Evolutionary conservation across 2,329 filamentous ascomycete genomes (phyloP).

Genomic region (Colletotrichum noveboracense): DNA sequence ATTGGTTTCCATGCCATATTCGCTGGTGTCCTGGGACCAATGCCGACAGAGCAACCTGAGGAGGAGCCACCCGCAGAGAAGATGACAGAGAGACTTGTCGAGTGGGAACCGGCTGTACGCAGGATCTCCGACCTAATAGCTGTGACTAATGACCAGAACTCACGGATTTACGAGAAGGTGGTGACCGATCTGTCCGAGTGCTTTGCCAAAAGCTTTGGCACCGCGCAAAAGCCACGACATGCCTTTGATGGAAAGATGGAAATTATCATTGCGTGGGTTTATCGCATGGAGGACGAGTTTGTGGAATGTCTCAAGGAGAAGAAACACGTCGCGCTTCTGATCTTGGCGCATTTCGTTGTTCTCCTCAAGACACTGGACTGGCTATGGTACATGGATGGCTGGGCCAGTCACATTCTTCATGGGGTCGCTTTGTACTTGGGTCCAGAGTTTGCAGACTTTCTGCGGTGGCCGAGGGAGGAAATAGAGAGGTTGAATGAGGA

Average conservation of each 20-base stretch:
- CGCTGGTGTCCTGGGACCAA: constrained; percentile 8
- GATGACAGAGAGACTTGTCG: not conserved
- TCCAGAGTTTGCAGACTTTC: constrained; percentile 4
- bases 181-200: not conserved
- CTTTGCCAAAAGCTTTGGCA: constrained; percentile 15
- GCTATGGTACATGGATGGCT: constrained; percentile 25
- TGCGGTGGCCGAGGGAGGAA: constrained; percentile 28
- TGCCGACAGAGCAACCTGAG: not conserved
- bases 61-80: not conserved
- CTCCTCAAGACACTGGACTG: constrained; percentile 17
- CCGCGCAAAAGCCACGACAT: not conserved
- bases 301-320: constrained; percentile 12
- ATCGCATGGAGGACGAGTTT: constrained; percentile 9
- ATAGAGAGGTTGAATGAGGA: constrained; percentile 13
- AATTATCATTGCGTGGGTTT: constrained; percentile 20
- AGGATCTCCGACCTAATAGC: constrained; percentile 2
- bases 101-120: constrained; percentile 19
- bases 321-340: constrained; percentile 15
- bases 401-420: constrained; percentile 20
- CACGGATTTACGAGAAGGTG: not conserved
- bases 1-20: constrained; percentile 21
- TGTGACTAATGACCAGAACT: not conserved
- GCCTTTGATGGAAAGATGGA: constrained; percentile 7
- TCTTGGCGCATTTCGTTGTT: constrained; percentile 24
- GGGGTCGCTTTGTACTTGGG: constrained; percentile 3